Conservation (phyloP, 768 basidiomycete genomes). For the Macrocybe gigantea region DNA sequence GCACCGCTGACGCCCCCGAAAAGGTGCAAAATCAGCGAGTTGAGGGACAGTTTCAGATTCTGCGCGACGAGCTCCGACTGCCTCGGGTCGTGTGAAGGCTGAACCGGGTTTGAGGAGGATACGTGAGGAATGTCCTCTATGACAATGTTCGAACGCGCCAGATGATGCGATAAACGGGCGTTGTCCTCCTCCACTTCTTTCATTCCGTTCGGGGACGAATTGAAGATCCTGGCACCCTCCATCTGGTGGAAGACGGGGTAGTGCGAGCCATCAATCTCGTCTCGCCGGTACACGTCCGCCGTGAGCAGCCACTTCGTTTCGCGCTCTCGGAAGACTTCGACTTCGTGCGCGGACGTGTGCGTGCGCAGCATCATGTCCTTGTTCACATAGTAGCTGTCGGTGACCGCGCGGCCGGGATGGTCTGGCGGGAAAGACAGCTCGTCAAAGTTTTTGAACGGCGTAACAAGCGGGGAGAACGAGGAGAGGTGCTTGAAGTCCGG, state of each 20-base stretch:
- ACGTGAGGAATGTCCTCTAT: conserved; percentile 84
- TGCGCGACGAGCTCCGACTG: conserved; percentile 70
- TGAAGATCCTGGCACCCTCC: conserved; percentile 86
- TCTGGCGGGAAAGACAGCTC: conserved; percentile 90
- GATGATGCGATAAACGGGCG: conserved; percentile 45
- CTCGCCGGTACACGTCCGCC: conserved; percentile 95
- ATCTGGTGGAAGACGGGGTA: conserved; percentile 99
- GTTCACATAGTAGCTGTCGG: conserved; percentile 97
- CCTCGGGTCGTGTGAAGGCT: conserved; percentile 67
- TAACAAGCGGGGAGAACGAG: conserved; percentile 83
- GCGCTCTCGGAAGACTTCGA: conserved; percentile 78
- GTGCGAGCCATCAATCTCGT: conserved; percentile 96
- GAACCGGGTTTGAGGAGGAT: conserved; percentile 73
- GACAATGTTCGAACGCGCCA: conserved; percentile 69
- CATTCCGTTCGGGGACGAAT: conserved; percentile 49
- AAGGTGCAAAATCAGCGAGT: conserved; percentile 74
- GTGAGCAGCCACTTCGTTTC: conserved; percentile 84
- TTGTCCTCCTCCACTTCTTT: conserved; percentile 71
- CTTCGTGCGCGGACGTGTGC: conserved; percentile 98
- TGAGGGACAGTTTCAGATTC: conserved; percentile 88
- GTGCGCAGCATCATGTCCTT: conserved; percentile 88
- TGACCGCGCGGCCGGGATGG: conserved; percentile 86
- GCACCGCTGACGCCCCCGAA: conserved; percentile 61
- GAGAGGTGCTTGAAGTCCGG: conserved; percentile 65
- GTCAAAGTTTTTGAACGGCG: conserved; percentile 91